Evolutionary conservation across 441 rosid species (phyloP).

Genomic region (Croton laevigatus): DNA sequence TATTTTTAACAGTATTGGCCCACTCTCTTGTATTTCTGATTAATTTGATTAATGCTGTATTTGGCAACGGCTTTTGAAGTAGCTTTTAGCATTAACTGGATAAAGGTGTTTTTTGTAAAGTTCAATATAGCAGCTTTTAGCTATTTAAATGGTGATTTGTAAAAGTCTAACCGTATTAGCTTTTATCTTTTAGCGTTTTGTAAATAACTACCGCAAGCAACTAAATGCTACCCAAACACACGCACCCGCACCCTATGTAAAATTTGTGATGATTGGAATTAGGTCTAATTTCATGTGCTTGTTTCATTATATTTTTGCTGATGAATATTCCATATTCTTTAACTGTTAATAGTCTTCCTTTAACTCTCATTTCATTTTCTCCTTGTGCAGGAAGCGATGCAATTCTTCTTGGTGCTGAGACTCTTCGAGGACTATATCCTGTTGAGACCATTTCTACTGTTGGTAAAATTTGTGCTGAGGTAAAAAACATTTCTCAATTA

Average conservation of each 20-base stretch:
- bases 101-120: too few species aligned
- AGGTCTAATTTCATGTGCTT: neutral
- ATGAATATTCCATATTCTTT: neutral
- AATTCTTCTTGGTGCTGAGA: conserved; percentile 99
- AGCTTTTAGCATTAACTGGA: too few species aligned
- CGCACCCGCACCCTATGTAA: too few species aligned
- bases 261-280: neutral
- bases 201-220: too few species aligned
- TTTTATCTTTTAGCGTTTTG: too few species aligned
- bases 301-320: neutral
- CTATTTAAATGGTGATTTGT: too few species aligned
- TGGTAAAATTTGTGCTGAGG: conserved; percentile 97
- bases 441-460: conserved; percentile 87
- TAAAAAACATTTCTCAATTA: conserved; percentile 22
- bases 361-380: conserved; percentile 1
- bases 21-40: neutral
- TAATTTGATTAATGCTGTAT: too few species aligned
- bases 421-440: conserved; percentile 91
- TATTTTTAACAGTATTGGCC: conserved; percentile 5
- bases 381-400: conserved; percentile 82
- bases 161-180: too few species aligned
- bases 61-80: too few species aligned
- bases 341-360: neutral
- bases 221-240: neutral
- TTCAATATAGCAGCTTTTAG: too few species aligned